Evolutionary conservation across 768 basidiomycete species (phyloP).

Genomic region (Suillus ampliporus): DNA sequence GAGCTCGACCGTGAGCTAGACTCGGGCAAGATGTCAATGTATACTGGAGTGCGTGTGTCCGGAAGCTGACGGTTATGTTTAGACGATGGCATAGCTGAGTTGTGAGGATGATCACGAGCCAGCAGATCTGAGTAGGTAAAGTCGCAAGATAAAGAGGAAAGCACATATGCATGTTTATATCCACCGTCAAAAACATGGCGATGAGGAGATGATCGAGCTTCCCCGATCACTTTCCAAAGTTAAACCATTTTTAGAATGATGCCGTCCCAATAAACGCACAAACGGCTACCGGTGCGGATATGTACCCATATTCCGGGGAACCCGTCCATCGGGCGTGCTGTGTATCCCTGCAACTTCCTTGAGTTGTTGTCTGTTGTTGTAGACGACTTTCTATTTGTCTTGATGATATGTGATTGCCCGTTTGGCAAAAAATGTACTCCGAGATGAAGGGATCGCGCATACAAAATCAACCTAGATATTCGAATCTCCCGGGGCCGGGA

Average conservation of each 20-base stretch:
- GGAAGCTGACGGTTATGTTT: conserved; percentile 24
- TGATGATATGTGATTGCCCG: conserved; percentile 70
- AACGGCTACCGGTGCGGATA: neutral
- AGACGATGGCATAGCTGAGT: conserved; percentile 28
- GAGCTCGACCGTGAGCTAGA: conserved; percentile 11
- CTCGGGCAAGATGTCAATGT: conserved; percentile 39
- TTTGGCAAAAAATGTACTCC: conserved; percentile 71
- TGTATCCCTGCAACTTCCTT: too few relatives aligned
- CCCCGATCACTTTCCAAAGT: conserved; percentile 40
- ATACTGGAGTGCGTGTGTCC: conserved; percentile 35
- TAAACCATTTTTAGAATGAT: conserved; percentile 19
- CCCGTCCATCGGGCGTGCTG: conserved; percentile 71
- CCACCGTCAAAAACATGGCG: conserved; percentile 12
- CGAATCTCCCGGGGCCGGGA: conserved; percentile 64
- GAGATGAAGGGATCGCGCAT: conserved; percentile 82
- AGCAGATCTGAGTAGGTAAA: conserved; percentile 23
- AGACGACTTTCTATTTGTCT: conserved; percentile 87
- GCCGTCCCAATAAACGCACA: conserved; percentile 30
- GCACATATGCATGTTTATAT: conserved; percentile 27
- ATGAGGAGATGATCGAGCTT: too few relatives aligned
- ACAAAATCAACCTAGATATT: conserved; percentile 73
- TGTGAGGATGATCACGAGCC: conserved; percentile 20
- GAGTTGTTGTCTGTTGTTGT: too few relatives aligned
- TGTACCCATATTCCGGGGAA: conserved; percentile 63
- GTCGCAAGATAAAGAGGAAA: too few relatives aligned